These are phyloP conservation scores for Cyanidium caldarium DNA, from an alignment of 23 red algal species.

Conservation along the genomic window DNA sequence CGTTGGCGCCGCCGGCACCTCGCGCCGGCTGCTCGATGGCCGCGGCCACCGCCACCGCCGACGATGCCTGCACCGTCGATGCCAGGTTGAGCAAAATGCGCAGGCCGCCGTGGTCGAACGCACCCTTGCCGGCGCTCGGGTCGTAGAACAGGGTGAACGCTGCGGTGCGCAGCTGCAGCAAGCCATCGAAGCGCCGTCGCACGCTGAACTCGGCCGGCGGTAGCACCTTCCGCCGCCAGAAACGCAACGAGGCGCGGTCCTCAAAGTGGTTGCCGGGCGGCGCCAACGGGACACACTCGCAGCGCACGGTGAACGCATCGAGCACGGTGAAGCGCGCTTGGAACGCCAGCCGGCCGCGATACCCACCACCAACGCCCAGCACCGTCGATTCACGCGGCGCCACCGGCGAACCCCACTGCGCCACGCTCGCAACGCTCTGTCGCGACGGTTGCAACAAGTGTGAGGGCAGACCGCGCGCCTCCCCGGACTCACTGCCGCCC, in stretches of 20 bases:
- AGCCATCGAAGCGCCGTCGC: background rate
- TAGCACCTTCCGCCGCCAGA: background rate
- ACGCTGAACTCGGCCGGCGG: background rate
- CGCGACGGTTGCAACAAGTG: background rate
- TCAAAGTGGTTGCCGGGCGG: background rate
- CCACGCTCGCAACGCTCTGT: background rate
- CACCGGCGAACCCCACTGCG: background rate
- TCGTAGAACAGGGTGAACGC: background rate
- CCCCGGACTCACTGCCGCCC: background rate
- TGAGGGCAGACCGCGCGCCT: background rate
- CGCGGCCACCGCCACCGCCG: background rate
- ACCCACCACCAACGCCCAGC: background rate
- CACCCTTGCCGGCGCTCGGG: background rate
- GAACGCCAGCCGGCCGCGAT: background rate
- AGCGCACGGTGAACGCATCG: conserved; percentile 7
- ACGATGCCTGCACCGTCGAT: background rate
- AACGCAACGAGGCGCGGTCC: background rate
- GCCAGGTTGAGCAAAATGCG: background rate
- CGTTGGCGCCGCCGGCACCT: background rate
- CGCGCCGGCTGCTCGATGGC: background rate
- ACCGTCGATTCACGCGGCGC: background rate
- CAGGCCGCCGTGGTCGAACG: conserved; percentile 1
- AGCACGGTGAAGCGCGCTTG: conserved; percentile 13
- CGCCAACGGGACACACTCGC: background rate
- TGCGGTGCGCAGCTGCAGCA: background rate